These are phyloP conservation scores for Corchorus olitorius DNA, from an alignment of 345 rosid genomes.

Conservation along the genomic window DNA sequence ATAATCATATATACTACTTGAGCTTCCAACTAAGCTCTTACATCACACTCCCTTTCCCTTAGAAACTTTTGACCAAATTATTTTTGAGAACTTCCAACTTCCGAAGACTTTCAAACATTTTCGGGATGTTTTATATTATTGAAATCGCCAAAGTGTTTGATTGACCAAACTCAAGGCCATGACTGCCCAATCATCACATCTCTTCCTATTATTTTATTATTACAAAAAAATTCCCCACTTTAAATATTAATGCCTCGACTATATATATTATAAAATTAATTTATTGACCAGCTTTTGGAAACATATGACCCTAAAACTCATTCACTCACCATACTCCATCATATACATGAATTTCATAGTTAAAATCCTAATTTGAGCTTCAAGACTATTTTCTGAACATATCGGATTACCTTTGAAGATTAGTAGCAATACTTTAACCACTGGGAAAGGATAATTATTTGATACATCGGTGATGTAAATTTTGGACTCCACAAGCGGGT, in stretches of 20 bases:
- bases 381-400: neutral
- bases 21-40: neutral
- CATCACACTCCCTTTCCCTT: neutral
- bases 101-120: neutral
- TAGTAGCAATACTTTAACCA: too few relatives aligned
- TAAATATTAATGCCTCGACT: neutral
- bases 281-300: slow-evolving; percentile 1
- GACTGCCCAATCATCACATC: neutral
- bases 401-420: too few relatives aligned
- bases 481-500: too few relatives aligned
- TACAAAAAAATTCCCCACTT: neutral
- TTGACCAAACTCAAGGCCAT: slow-evolving; percentile 9
- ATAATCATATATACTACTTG: neutral
- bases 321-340: neutral
- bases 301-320: neutral
- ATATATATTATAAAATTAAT: neutral
- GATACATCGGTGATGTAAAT: too few relatives aligned
- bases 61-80: slow-evolving; percentile 10
- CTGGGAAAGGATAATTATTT: too few relatives aligned
- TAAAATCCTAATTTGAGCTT: neutral
- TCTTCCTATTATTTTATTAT: neutral
- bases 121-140: neutral
- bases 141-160: neutral
- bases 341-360: neutral
- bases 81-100: slow-evolving; percentile 5